Conservation (phyloP, 2,329 filamentous ascomycete genomes). For the Juglanconis oblonga region DNA sequence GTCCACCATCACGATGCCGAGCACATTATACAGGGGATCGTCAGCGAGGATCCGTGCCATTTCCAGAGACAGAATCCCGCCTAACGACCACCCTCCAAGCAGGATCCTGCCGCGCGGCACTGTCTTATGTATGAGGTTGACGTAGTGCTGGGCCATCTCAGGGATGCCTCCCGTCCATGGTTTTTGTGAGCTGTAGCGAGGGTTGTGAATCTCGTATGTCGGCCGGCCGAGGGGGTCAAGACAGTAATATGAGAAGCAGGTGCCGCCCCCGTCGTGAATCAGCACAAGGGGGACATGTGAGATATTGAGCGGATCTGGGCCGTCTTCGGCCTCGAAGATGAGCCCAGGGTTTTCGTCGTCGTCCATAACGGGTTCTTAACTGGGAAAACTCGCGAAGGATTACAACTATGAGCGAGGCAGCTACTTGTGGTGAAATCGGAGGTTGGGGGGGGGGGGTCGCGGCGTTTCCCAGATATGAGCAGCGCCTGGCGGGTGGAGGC, state of each 20-base stretch:
- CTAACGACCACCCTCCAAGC: constrained; percentile 59
- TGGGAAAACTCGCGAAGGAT: neutral
- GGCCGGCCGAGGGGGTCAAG: constrained; percentile 46
- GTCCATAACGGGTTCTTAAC: neutral
- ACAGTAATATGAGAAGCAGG: constrained; percentile 55
- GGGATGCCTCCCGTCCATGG: constrained; percentile 50
- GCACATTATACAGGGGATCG: constrained; percentile 35
- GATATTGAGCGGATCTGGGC: neutral
- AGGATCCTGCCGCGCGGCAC: constrained; percentile 40
- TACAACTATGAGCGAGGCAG: too few relatives aligned
- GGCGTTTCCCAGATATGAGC: too few relatives aligned
- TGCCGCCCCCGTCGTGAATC: constrained; percentile 61
- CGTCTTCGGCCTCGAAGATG: constrained; percentile 15
- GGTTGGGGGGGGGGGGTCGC: too few relatives aligned
- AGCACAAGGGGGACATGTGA: constrained; percentile 44
- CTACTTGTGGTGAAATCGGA: too few relatives aligned
- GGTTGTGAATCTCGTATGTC: constrained; percentile 55
- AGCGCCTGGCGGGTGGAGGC: too few relatives aligned
- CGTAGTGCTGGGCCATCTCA: constrained; percentile 53
- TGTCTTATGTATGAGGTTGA: constrained; percentile 39
- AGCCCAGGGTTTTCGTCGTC: constrained; percentile 12
- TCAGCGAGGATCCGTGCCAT: constrained; percentile 42
- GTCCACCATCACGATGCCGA: constrained; percentile 53
- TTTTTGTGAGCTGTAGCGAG: constrained; percentile 44
- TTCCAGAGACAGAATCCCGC: constrained; percentile 50